These are phyloP conservation scores for Solanum verrucosum DNA, from an alignment of 257 asterid genomes.

Conservation along the genomic window DNA sequence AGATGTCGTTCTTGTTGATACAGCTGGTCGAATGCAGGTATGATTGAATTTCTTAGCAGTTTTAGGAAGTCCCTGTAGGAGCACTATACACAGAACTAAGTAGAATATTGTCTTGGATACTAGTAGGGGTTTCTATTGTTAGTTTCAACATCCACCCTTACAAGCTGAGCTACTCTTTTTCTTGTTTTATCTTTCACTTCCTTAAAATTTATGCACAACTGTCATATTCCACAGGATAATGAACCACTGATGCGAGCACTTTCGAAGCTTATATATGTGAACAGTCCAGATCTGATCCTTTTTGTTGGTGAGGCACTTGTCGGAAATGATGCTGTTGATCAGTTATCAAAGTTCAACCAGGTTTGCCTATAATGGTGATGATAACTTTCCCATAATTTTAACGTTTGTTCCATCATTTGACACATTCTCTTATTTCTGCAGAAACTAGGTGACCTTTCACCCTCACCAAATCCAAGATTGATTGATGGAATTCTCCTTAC, in stretches of 20 bases:
- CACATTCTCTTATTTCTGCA: conserved; percentile 17
- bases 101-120: neutral
- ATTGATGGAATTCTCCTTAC: conserved; percentile 94
- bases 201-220: neutral
- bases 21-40: conserved; percentile 99
- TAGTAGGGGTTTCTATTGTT: neutral
- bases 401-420: neutral
- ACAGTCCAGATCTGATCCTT: conserved; percentile 74
- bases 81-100: neutral
- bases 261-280: conserved; percentile 77
- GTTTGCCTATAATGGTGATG: conserved; percentile 6
- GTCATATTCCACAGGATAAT: conserved; percentile 52
- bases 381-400: neutral
- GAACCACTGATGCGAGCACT: conserved; percentile 98
- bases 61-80: neutral
- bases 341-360: conserved; percentile 87
- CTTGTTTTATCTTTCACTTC: neutral
- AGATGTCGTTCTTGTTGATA: conserved; percentile 95
- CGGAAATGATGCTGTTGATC: conserved; percentile 96
- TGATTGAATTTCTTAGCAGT: neutral
- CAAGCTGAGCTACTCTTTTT: neutral
- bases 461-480: conserved; percentile 73
- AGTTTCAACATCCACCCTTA: neutral
- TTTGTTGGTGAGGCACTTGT: conserved; percentile 99
- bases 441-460: conserved; percentile 93